Evolutionary conservation across 208 protist genomes (phyloP).

Genomic region (Leishmania gerbilli): DNA sequence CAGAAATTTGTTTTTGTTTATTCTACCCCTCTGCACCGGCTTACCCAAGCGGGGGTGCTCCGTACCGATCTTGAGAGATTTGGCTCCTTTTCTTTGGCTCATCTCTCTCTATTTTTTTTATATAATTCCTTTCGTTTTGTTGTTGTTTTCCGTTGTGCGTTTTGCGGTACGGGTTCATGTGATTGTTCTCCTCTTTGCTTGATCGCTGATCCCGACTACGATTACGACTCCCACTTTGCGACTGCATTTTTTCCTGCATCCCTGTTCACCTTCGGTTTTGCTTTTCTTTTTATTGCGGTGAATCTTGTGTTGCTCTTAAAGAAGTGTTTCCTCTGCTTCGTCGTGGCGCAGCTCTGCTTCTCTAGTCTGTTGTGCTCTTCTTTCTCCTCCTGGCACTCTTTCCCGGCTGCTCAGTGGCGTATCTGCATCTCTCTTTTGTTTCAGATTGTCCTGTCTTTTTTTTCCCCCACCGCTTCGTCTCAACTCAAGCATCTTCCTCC

Average conservation of each 20-base stretch:
- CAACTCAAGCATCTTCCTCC: not conserved
- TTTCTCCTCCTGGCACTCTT: not conserved
- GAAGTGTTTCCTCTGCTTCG: no score
- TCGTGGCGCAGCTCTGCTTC: no score
- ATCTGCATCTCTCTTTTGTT: not conserved
- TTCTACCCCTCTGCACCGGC: not conserved
- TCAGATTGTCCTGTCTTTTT: not conserved
- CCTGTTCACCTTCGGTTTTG: not conserved
- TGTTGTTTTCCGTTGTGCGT: not conserved
- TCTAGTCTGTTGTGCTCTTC: not conserved
- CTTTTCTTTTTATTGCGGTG: not conserved
- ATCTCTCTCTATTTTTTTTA: not conserved
- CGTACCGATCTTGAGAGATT: not conserved
- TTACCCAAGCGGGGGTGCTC: not conserved
- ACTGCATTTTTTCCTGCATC: not conserved
- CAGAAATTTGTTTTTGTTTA: not conserved
- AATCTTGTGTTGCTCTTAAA: no score
- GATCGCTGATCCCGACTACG: no score
- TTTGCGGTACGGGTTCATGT: no score
- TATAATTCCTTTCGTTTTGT: not conserved
- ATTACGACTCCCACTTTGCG: no score
- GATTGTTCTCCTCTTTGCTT: no score
- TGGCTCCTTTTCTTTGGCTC: not conserved
- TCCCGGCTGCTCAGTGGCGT: not conserved
- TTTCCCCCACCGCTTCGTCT: not conserved